A percentile compares a stretch with the other conserved stretches of the same genome.
These are phyloP conservation scores for Hypoxylon lienhwacheense DNA, from an alignment of 495 filamentous ascomycete species.

Conservation along the genomic window DNA sequence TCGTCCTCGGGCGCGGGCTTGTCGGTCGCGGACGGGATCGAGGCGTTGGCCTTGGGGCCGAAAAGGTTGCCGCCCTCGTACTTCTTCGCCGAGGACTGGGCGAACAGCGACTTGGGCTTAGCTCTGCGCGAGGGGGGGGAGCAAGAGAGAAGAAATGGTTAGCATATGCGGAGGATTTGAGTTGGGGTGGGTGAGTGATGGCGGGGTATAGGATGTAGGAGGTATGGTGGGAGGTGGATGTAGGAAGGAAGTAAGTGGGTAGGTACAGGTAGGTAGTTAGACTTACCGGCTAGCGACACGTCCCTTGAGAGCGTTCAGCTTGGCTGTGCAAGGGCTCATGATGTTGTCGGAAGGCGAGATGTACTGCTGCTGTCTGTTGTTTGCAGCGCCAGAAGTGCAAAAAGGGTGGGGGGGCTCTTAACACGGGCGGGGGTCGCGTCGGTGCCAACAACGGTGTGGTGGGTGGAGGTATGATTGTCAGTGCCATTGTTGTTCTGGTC, in stretches of 20 bases:
- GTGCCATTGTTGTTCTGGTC: conserved; percentile 1
- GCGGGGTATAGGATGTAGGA: neutral
- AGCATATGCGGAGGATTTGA: neutral
- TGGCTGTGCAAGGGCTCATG: conserved; percentile 91
- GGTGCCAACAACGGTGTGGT: conserved; percentile 10
- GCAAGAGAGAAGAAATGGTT: neutral
- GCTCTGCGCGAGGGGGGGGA: too few relatives aligned
- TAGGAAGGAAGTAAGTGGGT: neutral
- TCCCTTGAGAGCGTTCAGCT: conserved; percentile 79
- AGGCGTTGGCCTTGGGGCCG: conserved; percentile 24
- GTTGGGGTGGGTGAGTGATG: too few relatives aligned
- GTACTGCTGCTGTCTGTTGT: conserved; percentile 60
- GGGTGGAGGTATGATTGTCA: neutral
- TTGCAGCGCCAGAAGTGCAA: conserved; percentile 21
- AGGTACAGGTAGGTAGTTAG: neutral
- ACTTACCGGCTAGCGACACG: conserved; percentile 75
- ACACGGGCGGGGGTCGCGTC: conserved; percentile 3
- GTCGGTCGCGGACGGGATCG: neutral
- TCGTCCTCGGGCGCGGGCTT: neutral
- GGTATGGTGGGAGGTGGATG: neutral
- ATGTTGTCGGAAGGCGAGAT: conserved; percentile 91
- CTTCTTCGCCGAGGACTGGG: conserved; percentile 61
- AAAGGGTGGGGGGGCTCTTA: conserved; percentile 11
- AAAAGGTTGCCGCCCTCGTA: conserved; percentile 43
- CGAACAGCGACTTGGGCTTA: conserved; percentile 67